Base-by-base conservation (phyloP, 2,329 filamentous ascomycete genomes). In the Neoascochyta sp. region DNA sequence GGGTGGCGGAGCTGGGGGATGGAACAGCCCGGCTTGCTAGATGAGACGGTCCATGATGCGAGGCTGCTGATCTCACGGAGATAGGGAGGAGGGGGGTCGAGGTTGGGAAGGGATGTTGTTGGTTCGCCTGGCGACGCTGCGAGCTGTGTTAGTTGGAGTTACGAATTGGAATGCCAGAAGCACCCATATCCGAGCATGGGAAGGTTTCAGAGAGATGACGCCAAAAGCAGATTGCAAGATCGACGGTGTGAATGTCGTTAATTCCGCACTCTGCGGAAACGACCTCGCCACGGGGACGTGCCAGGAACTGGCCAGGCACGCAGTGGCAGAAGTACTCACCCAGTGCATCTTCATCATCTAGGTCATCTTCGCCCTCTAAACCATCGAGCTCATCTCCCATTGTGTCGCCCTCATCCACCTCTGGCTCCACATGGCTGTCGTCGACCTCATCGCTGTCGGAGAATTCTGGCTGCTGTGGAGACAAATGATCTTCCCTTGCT, bases 21-120 rank as follows among this genome's bases (percentile, higher is more conserved):
- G 2, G 83, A 83, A 47, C 83, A 87, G 21, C 85, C 85, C 1
- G 83, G 84, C 63, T 92, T 92, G 53, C 80, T 80, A 52, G 79
- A 86, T 57, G 81, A 86, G 46, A 90, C 85, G 8, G 83, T 89
- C 71, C 87, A 90, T 43, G 81, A 83, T 17, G 84, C 86, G 12
- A 92, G 73, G 41, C 87, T 88, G 49, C 83, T 86, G 57, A 92
- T 90, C 57, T 92, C 86, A 59, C 88, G 89, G 40, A 90, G 69
- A 23, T 67, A 60, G 1, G 64, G 54, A 9, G 68, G 69, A 37
- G 67, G 52, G 48, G 64, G 41, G 13, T 50, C 45, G 12, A 39
- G 35, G 16, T 45, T 50, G 17, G 41, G 45, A n/a, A 45, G 37
- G 8, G 33, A 24, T 4, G 34, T 36, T 4, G 37, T 28, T 32